phyloP scores from a whole-genome alignment of 208 protist genomes.

The Crithidia brevicula region DNA sequence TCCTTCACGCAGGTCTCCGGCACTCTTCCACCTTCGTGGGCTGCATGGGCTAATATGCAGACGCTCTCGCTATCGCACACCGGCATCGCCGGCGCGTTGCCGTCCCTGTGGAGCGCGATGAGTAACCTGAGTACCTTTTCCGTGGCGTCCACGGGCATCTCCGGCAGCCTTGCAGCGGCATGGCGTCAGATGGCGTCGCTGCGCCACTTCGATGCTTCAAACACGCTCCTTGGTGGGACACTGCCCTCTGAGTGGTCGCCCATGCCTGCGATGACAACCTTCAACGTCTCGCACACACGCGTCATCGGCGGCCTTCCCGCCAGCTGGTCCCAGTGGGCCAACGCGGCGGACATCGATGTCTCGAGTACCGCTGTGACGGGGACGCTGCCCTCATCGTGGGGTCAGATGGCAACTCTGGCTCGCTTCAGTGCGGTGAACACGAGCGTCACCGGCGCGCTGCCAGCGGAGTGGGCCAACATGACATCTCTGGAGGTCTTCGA shows the following conservation, averaged over 20 bases:
- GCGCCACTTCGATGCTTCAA: not conserved
- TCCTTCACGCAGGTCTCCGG: not conserved
- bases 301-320: constrained; percentile 4
- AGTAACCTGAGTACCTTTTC: not conserved
- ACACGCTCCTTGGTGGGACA: not conserved
- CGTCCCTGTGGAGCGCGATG: not conserved
- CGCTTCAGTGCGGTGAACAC: not conserved
- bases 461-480: not conserved
- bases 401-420: not conserved
- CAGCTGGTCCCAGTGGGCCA: not conserved
- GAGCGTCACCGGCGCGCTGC: constrained; percentile 1
- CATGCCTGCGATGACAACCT: not conserved
- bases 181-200: not conserved
- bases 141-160: not conserved
- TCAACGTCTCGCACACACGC: not conserved
- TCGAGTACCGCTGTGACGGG: not conserved
- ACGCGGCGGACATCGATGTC: not conserved
- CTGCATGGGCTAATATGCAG: not conserved
- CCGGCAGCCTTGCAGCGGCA: not conserved
- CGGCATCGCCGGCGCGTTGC: not conserved
- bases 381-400: not conserved
- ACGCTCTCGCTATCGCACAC: not conserved
- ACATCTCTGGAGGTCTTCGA: not conserved
- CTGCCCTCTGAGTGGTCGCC: not conserved
- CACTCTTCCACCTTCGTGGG: not conserved